Evolutionary conservation across 768 basidiomycete species (phyloP).

Genomic region (Ramaria rubella): DNA sequence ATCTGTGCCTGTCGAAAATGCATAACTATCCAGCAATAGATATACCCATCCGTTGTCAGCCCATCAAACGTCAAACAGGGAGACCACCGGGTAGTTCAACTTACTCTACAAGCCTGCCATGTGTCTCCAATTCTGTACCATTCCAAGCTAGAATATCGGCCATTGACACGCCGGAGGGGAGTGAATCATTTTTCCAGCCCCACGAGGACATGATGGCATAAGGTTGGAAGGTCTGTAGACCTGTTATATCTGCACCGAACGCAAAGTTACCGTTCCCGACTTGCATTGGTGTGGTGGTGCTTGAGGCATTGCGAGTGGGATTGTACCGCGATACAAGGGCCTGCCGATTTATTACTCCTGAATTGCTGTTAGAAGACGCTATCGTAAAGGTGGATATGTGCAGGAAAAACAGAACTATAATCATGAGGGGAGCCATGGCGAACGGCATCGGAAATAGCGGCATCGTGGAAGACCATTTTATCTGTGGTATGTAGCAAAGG

Average conservation of each 20-base stretch:
- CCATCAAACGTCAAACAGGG: background rate
- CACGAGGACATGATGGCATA: slow-evolving; percentile 52
- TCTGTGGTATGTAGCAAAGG: too few relatives aligned
- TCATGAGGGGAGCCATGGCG: too few relatives aligned
- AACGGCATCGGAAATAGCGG: too few relatives aligned
- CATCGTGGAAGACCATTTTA: too few relatives aligned
- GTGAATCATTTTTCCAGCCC: slow-evolving; percentile 56
- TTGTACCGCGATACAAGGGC: slow-evolving; percentile 44
- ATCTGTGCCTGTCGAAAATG: slow-evolving; percentile 36
- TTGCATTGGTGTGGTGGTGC: slow-evolving; percentile 45
- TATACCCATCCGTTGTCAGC: background rate
- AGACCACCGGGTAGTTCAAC: too few relatives aligned
- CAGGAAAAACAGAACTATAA: too few relatives aligned
- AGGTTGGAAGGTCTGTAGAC: slow-evolving; percentile 51
- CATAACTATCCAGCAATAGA: background rate
- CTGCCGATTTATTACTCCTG: slow-evolving; percentile 37
- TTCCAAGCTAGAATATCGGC: slow-evolving; percentile 40
- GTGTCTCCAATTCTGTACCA: slow-evolving; percentile 45
- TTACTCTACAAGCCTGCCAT: slow-evolving; percentile 44
- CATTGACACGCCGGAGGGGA: slow-evolving; percentile 37
- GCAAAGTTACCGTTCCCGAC: slow-evolving; percentile 59
- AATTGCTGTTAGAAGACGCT: background rate
- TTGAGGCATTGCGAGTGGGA: slow-evolving; percentile 43
- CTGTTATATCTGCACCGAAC: slow-evolving; percentile 52
- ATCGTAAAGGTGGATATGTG: too few relatives aligned